Base-by-base conservation (phyloP, 768 basidiomycete species). In the Suillus alpinus region DNA sequence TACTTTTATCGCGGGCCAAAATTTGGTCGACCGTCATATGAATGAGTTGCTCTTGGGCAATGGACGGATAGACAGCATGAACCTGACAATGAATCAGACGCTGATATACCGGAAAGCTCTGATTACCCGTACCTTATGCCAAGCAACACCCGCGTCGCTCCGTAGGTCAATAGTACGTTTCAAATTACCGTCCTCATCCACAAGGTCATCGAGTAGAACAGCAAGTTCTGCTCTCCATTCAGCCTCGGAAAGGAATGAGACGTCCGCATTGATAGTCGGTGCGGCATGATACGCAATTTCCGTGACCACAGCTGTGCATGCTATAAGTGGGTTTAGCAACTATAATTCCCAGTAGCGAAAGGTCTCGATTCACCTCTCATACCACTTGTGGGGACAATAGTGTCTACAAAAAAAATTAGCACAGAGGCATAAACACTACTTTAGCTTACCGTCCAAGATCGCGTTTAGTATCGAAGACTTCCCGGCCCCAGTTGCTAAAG, bases 231-330 rank as follows among this genome's bases (percentile, higher is more conserved):
- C 78, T 56, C 75, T 75, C 86, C 86, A 88, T 69, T 88, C 86
- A 0, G 66, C 67, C 62, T 78, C 77, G 0, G 81, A 78, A 34
- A 88, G 71, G 67, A 87, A 88, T 0, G 83, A 81, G 5, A 87
- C 79, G 56, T 86, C 84, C 2, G 80, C 86, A 36, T 84, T 82
- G 44, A 88, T 83, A 0, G 80, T 84, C 29, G 72, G 67, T 67
- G 85, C 82, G 31, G 73, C 71, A 62, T 87, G 85, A 63, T 86
- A 83, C 0, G 78, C 71, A 26, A 87, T 80, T 65, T 86, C 85
- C 0, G 86, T 87, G 3, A 86, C 85, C 31, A 86, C 84, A 5
- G 86, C 85, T 3, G 86, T 88, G 63, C 86, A 88, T 8, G 86
- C 86, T 86, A 59, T 9, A 51, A 4, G 16, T 46, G 16, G 12